phyloP scores from a whole-genome alignment of 2,329 filamentous ascomycete species.

The Cladosporium phlei region DNA sequence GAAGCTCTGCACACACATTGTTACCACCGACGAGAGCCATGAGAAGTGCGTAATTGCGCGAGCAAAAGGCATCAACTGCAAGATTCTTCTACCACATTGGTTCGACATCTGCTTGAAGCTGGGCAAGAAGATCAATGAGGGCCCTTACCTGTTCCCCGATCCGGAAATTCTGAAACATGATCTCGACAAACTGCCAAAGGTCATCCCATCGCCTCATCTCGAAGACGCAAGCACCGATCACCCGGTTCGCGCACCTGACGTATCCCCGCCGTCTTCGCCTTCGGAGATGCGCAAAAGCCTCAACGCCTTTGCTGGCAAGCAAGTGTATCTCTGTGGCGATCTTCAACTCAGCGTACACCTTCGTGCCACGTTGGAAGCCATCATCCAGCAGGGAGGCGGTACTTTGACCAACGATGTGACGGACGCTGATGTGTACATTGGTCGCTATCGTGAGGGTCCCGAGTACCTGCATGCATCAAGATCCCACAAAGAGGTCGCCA shows the following conservation, averaged over 20 bases:
- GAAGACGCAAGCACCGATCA: slow-evolving; percentile 59
- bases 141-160: slow-evolving; percentile 78
- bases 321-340: slow-evolving; percentile 72
- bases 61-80: slow-evolving; percentile 64
- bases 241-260: slow-evolving; percentile 37
- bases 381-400: slow-evolving; percentile 70
- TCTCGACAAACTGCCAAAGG: slow-evolving; percentile 18
- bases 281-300: slow-evolving; percentile 49
- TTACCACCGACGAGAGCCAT: slow-evolving; percentile 71
- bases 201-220: slow-evolving; percentile 45
- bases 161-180: slow-evolving; percentile 64
- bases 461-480: slow-evolving; percentile 75
- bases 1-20: slow-evolving; percentile 79
- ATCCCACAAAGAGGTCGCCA: slow-evolving; percentile 77
- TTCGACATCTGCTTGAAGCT: slow-evolving; percentile 96
- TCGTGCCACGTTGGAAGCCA: slow-evolving; percentile 59
- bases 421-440: slow-evolving; percentile 77
- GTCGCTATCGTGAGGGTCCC: slow-evolving; percentile 75
- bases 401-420: slow-evolving; percentile 60
- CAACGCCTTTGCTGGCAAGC: slow-evolving; percentile 71
- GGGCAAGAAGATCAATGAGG: slow-evolving; percentile 83
- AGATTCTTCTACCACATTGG: slow-evolving; percentile 92
- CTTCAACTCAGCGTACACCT: slow-evolving; percentile 66
- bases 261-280: slow-evolving; percentile 36
- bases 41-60: slow-evolving; percentile 62